phyloP scores from a whole-genome alignment of 1,284 basidiomycete species.

The Pseudozyma tsukubaensis region DNA sequence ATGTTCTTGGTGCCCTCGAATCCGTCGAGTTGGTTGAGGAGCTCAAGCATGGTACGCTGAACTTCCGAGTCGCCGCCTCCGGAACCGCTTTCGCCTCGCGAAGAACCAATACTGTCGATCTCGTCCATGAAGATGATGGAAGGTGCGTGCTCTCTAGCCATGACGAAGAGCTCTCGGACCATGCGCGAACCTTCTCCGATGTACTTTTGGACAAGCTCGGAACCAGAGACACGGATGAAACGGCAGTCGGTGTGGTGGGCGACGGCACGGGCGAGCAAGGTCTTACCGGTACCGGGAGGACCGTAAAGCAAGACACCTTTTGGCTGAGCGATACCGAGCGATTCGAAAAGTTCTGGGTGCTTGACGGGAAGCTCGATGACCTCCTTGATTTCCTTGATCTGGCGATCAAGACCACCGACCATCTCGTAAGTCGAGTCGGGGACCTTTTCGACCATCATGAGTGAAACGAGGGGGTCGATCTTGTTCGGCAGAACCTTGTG shows the following conservation, averaged over 20 bases:
- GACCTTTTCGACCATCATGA: conserved; percentile 99
- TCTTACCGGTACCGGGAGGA: conserved; percentile 68
- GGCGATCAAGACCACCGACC: conserved; percentile 97
- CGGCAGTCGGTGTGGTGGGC: conserved; percentile 95
- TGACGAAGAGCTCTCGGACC: conserved; percentile 91
- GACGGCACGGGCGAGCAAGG: conserved; percentile 66
- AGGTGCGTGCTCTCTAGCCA: conserved; percentile 98
- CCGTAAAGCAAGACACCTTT: conserved; percentile 73
- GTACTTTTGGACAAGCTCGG: conserved; percentile 97
- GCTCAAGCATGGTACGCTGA: conserved; percentile 96
- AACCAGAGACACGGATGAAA: conserved; percentile 95
- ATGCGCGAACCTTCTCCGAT: conserved; percentile 91
- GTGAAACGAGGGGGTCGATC: conserved; percentile 67
- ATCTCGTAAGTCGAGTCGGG: conserved; percentile 99
- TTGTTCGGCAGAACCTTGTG: conserved; percentile 69
- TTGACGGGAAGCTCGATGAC: conserved; percentile 98
- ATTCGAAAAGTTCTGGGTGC: conserved; percentile 96
- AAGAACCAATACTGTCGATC: conserved; percentile 97
- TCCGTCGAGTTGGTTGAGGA: conserved; percentile 95
- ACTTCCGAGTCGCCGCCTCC: conserved; percentile 91
- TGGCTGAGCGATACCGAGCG: conserved; percentile 95
- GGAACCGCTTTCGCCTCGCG: conserved; percentile 83
- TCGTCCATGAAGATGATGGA: conserved; percentile 99
- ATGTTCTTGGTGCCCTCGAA: conserved; percentile 99
- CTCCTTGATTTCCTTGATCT: conserved; percentile 99